Evolutionary conservation across 768 basidiomycete species (phyloP), one percentile per base, ranked within the genome.

Genomic region (Suillus brevipes): DNA sequence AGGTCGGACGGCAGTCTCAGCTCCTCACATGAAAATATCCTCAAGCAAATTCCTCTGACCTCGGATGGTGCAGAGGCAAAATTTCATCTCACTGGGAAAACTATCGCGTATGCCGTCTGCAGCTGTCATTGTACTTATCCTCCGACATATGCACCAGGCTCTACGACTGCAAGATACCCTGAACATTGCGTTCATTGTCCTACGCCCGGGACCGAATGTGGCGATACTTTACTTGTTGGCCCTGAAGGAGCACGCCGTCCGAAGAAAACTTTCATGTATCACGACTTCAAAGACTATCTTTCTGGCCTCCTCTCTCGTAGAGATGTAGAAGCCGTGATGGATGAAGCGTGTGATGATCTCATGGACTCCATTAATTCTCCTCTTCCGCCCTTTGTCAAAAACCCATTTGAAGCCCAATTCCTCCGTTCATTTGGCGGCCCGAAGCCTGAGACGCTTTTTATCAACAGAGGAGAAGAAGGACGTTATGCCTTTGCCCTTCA

Each of bases 401-500:
- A 50, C 20, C 56, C 34, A 14, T 49, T 49, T 14, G 37, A 60
- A 43, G 23, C 47, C 6, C 47, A 49, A 14, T 25, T 49, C 3
- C 47, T 49, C 47, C 2, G 47, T 49, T 6, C 13, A 6, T 49
- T 49, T 14, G 5, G 23, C 2, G 23, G 47, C 6, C 47, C 23
- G 1, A 1, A 49, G 23, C 47, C 47, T 3, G 23, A 2, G 1
- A 3, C 9, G 1, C 25, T 53, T n/a, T 62, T 62, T 23, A 2
- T 62, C 6, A 7, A 62, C 10, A 36, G 34, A 58, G 55, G 62
- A 16, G 37, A 63, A 7, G 71, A 75, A 56, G 73, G 70, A 6
- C 70, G 67, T 5, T 76, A 75, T 36, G 50, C 74, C 3, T 79
- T 80, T 60, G 60, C 67, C 20, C 67, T 80, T 6, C 65, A 65